phyloP scores from a whole-genome alignment of 495 filamentous ascomycete species.

The Xylaria acuta region DNA sequence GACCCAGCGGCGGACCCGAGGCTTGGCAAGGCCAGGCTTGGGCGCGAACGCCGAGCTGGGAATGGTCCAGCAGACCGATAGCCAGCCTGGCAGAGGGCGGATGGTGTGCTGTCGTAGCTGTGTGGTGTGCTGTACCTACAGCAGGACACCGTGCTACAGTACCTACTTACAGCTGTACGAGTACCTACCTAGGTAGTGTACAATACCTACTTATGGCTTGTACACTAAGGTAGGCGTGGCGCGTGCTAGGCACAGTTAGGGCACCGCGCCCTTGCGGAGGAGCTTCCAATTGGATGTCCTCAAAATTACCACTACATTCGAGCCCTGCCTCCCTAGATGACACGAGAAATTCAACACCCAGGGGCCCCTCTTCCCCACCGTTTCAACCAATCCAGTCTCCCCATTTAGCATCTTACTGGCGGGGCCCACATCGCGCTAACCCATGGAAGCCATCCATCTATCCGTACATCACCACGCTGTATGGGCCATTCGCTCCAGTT shows the following conservation, averaged over 20 bases:
- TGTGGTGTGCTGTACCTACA: slow-evolving; percentile 5
- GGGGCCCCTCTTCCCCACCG: neutral
- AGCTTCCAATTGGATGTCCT: neutral
- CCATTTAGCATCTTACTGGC: slow-evolving; percentile 12
- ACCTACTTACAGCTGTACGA: neutral
- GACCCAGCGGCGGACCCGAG: slow-evolving; percentile 8
- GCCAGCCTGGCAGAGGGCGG: neutral
- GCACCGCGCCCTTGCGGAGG: neutral
- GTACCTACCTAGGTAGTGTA: too few relatives aligned
- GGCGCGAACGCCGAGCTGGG: slow-evolving; percentile 16
- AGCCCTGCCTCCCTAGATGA: neutral
- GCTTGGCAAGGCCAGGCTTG: slow-evolving; percentile 10
- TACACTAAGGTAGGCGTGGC: too few relatives aligned
- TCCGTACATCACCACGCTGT: neutral
- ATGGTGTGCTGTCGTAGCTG: slow-evolving; percentile 17
- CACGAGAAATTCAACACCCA: slow-evolving; percentile 4
- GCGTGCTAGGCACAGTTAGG: slow-evolving; percentile 6
- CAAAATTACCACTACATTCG: neutral
- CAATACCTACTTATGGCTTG: too few relatives aligned
- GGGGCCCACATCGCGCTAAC: neutral
- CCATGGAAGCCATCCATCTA: neutral
- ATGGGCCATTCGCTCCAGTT: neutral
- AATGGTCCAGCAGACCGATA: neutral
- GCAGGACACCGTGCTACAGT: neutral
- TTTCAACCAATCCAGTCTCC: neutral